Conservation (phyloP, 1,139 yeast genomes). For the Taphrina confusa region DNA sequence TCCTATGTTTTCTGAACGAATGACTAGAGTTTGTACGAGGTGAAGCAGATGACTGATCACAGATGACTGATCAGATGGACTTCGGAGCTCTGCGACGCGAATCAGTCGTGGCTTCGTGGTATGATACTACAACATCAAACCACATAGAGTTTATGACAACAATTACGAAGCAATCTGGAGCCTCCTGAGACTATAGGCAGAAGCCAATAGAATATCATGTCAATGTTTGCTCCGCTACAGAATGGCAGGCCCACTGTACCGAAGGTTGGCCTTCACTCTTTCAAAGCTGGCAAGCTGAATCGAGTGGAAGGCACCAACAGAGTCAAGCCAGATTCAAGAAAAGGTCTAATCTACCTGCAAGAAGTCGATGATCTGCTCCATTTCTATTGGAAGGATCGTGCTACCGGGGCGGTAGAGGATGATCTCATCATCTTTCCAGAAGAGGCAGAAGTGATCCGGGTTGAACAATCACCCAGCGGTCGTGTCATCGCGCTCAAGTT, state of each 20-base stretch:
- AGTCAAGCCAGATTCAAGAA: conserved; percentile 37
- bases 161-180: no score
- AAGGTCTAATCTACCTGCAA: conserved; percentile 34
- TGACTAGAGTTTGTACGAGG: no score
- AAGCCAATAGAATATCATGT: neutral
- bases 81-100: conserved; percentile 7
- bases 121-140: no score
- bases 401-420: conserved; percentile 27
- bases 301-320: conserved; percentile 44
- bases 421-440: conserved; percentile 87
- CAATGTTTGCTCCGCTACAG: conserved; percentile 4
- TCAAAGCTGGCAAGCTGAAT: conserved; percentile 38
- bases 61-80: neutral
- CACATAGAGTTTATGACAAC: no score
- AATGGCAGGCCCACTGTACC: neutral
- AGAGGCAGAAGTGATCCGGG: conserved; percentile 80
- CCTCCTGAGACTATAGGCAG: neutral
- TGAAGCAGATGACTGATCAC: no score
- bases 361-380: conserved; percentile 38
- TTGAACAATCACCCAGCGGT: conserved; percentile 63
- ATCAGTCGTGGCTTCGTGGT: neutral
- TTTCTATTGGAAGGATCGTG: conserved; percentile 38
- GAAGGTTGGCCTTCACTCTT: conserved; percentile 19
- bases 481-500: conserved; percentile 82
- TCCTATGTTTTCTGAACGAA: no score